phyloP scores from a whole-genome alignment of 2,329 filamentous ascomycete genomes.

The Aspergillus proliferans region DNA sequence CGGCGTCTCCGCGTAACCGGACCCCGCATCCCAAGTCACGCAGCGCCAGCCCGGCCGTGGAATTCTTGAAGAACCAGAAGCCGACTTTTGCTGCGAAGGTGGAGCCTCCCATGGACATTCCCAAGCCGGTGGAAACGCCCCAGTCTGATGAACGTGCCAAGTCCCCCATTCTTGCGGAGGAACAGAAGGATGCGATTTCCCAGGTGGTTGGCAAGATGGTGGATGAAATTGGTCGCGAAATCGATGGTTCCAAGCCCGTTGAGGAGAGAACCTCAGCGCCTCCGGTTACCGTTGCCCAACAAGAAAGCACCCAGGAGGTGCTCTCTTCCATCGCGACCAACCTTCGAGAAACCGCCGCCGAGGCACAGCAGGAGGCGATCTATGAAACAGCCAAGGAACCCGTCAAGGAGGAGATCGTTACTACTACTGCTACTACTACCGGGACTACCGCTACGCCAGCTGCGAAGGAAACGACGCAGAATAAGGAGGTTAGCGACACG shows the following conservation, averaged over 20 bases:
- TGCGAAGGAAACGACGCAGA: conserved; percentile 50
- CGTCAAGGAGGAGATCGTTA: conserved; percentile 48
- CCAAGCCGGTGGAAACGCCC: not conserved
- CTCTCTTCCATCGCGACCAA: conserved; percentile 26
- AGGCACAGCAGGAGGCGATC: conserved; percentile 45
- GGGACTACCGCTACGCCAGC: conserved; percentile 36
- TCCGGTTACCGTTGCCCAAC: conserved; percentile 22
- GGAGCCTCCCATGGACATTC: conserved; percentile 11
- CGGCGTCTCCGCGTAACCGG: conserved; percentile 57
- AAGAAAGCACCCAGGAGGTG: conserved; percentile 32
- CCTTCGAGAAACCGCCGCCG: conserved; percentile 36
- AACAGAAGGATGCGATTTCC: conserved; percentile 60
- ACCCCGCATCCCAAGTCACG: conserved; percentile 44
- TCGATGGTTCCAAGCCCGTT: conserved; percentile 58
- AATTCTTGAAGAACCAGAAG: conserved; percentile 17
- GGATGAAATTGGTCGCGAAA: conserved; percentile 52
- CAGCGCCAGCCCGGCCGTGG: conserved; percentile 36
- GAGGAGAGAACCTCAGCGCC: conserved; percentile 43
- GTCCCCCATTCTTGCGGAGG: conserved; percentile 22
- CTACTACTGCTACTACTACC: conserved; percentile 38
- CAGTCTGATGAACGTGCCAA: conserved; percentile 10
- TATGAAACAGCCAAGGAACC: conserved; percentile 49
- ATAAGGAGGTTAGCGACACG: conserved; percentile 47
- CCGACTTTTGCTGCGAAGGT: conserved; percentile 16
- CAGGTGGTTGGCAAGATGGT: conserved; percentile 64